Base-by-base conservation (phyloP, 495 filamentous ascomycete species). In the Daldinia grandis region DNA sequence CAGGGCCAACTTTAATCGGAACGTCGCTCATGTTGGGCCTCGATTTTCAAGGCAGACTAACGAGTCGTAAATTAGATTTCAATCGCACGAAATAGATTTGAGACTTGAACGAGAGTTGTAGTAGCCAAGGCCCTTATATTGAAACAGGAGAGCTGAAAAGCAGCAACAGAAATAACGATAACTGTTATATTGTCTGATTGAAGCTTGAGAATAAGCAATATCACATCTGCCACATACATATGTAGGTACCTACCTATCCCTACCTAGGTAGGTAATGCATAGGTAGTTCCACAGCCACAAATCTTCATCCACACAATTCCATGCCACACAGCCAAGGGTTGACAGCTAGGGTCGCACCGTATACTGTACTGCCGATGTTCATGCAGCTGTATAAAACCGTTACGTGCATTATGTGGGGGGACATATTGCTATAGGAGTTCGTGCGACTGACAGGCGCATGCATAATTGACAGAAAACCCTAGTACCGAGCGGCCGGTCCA, bases 1-100 rank as follows among this genome's bases (percentile, higher is more conserved):
- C 78, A 27, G 49, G 47, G 10, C 42, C 14, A 58, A 19, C 28
- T 37, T 68, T 62, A 40, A 42, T 19, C 9, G 62, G 56, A 33
- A 60, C 4, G 42, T 68, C 62, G 38, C 64, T 66, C 73, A 75
- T 77, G 3, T 55, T 60, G 5, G n/a, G 17, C 53, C 17, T 56
- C 4, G 6, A 56, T 12, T 0, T 30, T 56, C 2, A 4, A 30
- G 14, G 12, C 2, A 24, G 14, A 17, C 10, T 9, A 37, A 12
- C 28, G 53, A 37, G 9, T 37, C 30, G 15, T 31, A 56, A 35
- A 35, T 25, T 51, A 27, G 49, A 24, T 33, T 28, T 30, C 7
- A 15, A 51, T 15, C 15, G 12, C 25, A 30, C 12, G 30, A 30
- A 21, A 3, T 47, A 9, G 4, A 17, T 9, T 7, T 47, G 8